Conservation (phyloP, 805 yeast species). For the Wickerhamomyces ciferrii region DNA sequence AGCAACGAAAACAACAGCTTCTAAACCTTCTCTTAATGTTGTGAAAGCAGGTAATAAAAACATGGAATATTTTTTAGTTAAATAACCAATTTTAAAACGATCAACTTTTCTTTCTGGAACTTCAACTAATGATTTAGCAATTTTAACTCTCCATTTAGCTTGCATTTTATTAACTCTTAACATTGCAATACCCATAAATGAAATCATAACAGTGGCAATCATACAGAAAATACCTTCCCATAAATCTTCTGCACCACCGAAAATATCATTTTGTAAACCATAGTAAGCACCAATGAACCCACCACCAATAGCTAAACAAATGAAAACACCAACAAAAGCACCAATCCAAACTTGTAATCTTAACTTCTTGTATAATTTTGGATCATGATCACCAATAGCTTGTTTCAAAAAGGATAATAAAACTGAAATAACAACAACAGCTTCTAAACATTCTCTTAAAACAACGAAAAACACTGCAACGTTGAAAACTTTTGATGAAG, state of each 20-base stretch:
- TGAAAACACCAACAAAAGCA: slow-evolving; percentile 59
- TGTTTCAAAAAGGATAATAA: slow-evolving; percentile 88
- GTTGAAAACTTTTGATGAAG: slow-evolving; percentile 29
- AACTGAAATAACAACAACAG: slow-evolving; percentile 86
- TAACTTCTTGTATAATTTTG: slow-evolving; percentile 52
- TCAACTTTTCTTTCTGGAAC: slow-evolving; percentile 44
- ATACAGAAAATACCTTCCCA: slow-evolving; percentile 97
- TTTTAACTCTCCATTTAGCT: slow-evolving; percentile 94
- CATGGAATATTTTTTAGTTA: slow-evolving; percentile 76
- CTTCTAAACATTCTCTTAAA: slow-evolving; percentile 92
- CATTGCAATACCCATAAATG: slow-evolving; percentile 96
- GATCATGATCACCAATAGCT: slow-evolving; percentile 59
- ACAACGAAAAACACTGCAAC: slow-evolving; percentile 80
- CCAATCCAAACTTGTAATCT: slow-evolving; percentile 88
- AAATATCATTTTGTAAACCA: slow-evolving; percentile 72
- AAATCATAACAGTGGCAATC: slow-evolving; percentile 84
- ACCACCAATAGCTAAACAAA: slow-evolving; percentile 84
- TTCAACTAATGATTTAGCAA: slow-evolving; percentile 76
- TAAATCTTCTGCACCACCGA: slow-evolving; percentile 82
- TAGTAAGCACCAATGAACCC: slow-evolving; percentile 95
- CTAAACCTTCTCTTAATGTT: slow-evolving; percentile 92
- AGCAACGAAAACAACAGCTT: slow-evolving; percentile 93
- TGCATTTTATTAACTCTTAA: slow-evolving; percentile 93
- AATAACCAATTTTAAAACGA: slow-evolving; percentile 47
- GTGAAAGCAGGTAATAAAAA: slow-evolving; percentile 87